Base-by-base conservation (phyloP, 805 yeast species). In the Wickerhamiella bombiphila region DNA sequence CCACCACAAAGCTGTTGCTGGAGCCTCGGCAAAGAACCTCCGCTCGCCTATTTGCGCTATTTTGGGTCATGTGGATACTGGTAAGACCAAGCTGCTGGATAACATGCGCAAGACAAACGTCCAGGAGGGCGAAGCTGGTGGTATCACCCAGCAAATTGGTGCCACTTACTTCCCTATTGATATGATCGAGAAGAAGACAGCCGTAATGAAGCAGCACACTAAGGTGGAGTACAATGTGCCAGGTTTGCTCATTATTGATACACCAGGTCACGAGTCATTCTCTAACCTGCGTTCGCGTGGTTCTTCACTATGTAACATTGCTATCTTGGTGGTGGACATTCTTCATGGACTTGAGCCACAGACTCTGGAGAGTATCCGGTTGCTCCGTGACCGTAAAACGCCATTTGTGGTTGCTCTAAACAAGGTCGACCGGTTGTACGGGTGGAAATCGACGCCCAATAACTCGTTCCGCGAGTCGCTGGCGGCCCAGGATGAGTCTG, bases 41-140 rank as follows among this genome's bases (percentile, higher is more conserved):
- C 94, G 99, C 64, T 91, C 99, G 46, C 99, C 99, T 47, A 91
- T 91, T 58, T 91, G 98, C 63, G 85, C 95, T 79, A 91, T 91
- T 55, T 71, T 91, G 61, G 99, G 99, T 58, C 99, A 91, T 68
- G 99, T 91, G 63, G 99, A 91, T 70, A 91, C 98, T 41, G 99
- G 99, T 76, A 91, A 91, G 64, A 91, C 99, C 49, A 91, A 91
- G 60, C 72, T 91, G 48, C 70, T 91, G 59, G 99, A 91, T 59
- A 91, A 91, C 63, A 77, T 91, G 51, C 88, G 99, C 67, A 96
- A 88, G 67, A 91, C 97, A 30, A 91, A 91, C 56, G 99, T 91
- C 44, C 99, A 91, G 68, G 99, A 96, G 60, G 99, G 98, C 57
- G 99, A 91, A 67, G 99, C 99, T 39, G 99, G 99, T 68, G 99